phyloP scores from a whole-genome alignment of 169 alveolate genomes.

The Cryptosporidium andersoni region DNA sequence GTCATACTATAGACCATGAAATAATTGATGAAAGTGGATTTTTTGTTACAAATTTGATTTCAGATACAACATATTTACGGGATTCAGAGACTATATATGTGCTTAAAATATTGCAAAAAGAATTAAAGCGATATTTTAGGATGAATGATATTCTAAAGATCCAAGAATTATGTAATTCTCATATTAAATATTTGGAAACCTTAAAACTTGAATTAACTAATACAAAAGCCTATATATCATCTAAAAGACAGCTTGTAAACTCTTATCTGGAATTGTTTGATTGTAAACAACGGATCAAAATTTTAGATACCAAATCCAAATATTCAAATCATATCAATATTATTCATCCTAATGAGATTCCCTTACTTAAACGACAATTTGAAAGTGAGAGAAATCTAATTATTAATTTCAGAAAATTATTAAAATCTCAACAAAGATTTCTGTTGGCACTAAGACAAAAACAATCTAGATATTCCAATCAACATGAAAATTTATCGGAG shows the following conservation, averaged over 20 bases:
- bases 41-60: background rate
- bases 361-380: slow-evolving; percentile 4
- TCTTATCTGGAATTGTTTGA: slow-evolving; percentile 50
- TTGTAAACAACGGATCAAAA: slow-evolving; percentile 60
- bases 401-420: background rate
- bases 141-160: background rate
- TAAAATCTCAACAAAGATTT: background rate
- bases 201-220: slow-evolving; percentile 13
- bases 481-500: slow-evolving; percentile 38
- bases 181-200: slow-evolving; percentile 34
- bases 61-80: slow-evolving; percentile 35
- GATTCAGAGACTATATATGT: slow-evolving; percentile 42
- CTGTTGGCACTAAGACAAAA: background rate
- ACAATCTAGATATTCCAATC: background rate
- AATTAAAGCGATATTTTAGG: slow-evolving; percentile 7
- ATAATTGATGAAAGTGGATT: background rate
- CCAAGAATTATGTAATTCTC: background rate
- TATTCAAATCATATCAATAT: background rate
- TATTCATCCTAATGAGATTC: slow-evolving; percentile 13
- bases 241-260: slow-evolving; percentile 46
- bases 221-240: slow-evolving; percentile 9
- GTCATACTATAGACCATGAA: background rate
- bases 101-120: slow-evolving; percentile 23
- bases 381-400: background rate
- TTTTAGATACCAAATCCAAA: background rate